phyloP scores from a whole-genome alignment of 306 rosid genomes.

The Dicorynia guianensis region DNA sequence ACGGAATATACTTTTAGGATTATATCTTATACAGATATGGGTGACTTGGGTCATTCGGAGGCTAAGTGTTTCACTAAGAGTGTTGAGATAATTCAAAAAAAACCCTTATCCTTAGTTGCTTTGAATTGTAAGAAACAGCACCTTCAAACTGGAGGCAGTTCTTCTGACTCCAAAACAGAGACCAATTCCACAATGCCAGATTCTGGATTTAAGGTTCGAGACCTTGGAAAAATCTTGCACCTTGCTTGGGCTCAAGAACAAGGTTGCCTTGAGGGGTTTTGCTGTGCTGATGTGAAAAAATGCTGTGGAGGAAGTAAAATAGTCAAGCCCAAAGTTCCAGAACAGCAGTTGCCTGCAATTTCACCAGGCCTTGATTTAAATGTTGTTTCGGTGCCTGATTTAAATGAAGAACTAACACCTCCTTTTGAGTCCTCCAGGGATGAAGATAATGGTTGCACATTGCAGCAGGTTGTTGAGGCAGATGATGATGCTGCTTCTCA shows the following conservation, averaged over 20 bases:
- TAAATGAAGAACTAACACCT: slow-evolving; percentile 91
- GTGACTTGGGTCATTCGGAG: slow-evolving; percentile 95
- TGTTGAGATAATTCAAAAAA: slow-evolving; percentile 67
- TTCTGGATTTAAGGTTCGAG: slow-evolving; percentile 86
- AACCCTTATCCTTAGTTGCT: slow-evolving; percentile 41
- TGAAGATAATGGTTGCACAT: slow-evolving; percentile 84
- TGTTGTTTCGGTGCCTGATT: slow-evolving; percentile 87
- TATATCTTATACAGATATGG: slow-evolving; percentile 66
- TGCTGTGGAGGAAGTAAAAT: slow-evolving; percentile 63
- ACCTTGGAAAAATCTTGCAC: slow-evolving; percentile 79
- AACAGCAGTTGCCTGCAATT: slow-evolving; percentile 63
- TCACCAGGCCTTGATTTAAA: slow-evolving; percentile 85
- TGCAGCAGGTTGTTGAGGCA: slow-evolving; percentile 81
- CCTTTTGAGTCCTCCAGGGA: slow-evolving; percentile 90
- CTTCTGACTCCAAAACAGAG: slow-evolving; percentile 55
- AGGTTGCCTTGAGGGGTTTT: slow-evolving; percentile 70
- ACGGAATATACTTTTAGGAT: slow-evolving; percentile 89
- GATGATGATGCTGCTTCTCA: slow-evolving; percentile 87
- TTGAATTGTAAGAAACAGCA: slow-evolving; percentile 54
- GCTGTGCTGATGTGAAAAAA: slow-evolving; percentile 65
- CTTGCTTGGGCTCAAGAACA: slow-evolving; percentile 79
- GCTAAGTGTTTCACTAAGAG: slow-evolving; percentile 92
- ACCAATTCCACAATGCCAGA: slow-evolving; percentile 51
- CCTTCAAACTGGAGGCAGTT: slow-evolving; percentile 46
- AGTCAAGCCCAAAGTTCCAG: slow-evolving; percentile 63